These are phyloP conservation scores for Curvularia hawaiiensis DNA, from an alignment of 2,329 filamentous ascomycete species.

Conservation along the genomic window DNA sequence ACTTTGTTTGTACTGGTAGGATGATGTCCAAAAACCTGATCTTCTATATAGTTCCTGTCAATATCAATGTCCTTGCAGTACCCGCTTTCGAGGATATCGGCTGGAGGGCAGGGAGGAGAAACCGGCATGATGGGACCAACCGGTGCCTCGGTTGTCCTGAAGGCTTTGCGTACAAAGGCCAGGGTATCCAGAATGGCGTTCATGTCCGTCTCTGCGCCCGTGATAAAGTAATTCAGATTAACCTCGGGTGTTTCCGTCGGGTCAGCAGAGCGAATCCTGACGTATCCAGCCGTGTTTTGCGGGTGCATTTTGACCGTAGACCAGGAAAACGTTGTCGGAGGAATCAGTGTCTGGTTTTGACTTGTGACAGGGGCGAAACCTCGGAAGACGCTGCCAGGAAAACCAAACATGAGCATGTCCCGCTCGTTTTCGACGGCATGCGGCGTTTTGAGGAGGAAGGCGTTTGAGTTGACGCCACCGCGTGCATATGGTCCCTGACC, in stretches of 20 bases:
- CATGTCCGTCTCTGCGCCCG: constrained; percentile 59
- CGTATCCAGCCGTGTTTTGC: constrained; percentile 63
- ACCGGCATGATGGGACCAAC: constrained; percentile 38
- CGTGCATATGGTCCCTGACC: constrained; percentile 40
- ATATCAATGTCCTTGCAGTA: constrained; percentile 22
- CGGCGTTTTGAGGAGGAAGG: constrained; percentile 51
- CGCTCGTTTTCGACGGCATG: constrained; percentile 52
- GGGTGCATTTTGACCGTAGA: constrained; percentile 65
- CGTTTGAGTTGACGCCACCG: constrained; percentile 57
- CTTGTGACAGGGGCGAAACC: constrained; percentile 59
- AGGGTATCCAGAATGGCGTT: constrained; percentile 59
- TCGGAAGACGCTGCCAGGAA: constrained; percentile 54
- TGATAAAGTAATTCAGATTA: constrained; percentile 34
- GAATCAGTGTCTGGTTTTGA: constrained; percentile 39
- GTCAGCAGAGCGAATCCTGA: constrained; percentile 63
- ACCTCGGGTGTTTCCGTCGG: constrained; percentile 67
- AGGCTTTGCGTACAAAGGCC: constrained; percentile 62
- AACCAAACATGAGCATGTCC: constrained; percentile 58
- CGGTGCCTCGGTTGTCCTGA: constrained; percentile 59
- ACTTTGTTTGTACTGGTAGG: constrained; percentile 28
- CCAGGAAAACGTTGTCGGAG: constrained; percentile 44
- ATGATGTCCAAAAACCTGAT: constrained; percentile 29
- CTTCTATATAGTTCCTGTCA: constrained; percentile 28
- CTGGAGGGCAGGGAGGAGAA: constrained; percentile 47
- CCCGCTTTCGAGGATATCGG: constrained; percentile 32